Conservation (phyloP, 2,329 filamentous ascomycete genomes). For the Aspergillus pseudoglaucus region DNA sequence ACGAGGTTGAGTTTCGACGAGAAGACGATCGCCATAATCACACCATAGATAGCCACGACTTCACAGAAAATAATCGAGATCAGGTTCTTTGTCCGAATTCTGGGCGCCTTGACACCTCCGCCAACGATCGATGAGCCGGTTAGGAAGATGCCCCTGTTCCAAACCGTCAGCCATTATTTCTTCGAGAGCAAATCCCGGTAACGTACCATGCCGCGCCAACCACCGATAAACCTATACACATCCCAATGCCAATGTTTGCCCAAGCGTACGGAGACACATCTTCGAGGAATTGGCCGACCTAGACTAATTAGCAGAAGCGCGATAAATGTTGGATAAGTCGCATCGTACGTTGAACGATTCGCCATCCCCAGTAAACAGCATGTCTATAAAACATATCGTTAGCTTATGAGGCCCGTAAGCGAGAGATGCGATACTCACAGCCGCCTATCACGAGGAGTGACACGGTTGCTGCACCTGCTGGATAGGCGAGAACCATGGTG, state of each 20-base stretch:
- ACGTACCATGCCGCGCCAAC: conserved; percentile 91
- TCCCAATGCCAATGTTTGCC: conserved; percentile 81
- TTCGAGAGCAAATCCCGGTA: not conserved
- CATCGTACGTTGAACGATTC: conserved; percentile 82
- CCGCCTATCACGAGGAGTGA: conserved; percentile 67
- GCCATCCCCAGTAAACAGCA: conserved; percentile 96
- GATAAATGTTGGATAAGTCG: conserved; percentile 2
- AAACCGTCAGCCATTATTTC: conserved; percentile 5
- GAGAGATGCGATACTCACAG: conserved; percentile 53
- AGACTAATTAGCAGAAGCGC: conserved; percentile 17
- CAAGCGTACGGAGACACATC: conserved; percentile 89
- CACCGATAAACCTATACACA: conserved; percentile 94
- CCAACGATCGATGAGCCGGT: conserved; percentile 96
- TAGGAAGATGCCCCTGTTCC: conserved; percentile 89
- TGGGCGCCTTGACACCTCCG: conserved; percentile 89
- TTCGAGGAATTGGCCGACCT: conserved; percentile 92
- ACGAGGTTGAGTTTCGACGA: conserved; percentile 74
- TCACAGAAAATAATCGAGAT: conserved; percentile 99
- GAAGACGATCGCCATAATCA: conserved; percentile 99
- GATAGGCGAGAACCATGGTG: conserved; percentile 67
- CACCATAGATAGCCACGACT: conserved; percentile 98
- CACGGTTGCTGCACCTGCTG: conserved; percentile 60
- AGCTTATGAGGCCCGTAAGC: conserved; percentile 8
- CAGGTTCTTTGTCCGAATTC: conserved; percentile 98
- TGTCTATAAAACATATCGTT: conserved; percentile 55